Evolutionary conservation across 164 flowering plant species (phyloP).

Genomic region (Stephania cephalantha): DNA sequence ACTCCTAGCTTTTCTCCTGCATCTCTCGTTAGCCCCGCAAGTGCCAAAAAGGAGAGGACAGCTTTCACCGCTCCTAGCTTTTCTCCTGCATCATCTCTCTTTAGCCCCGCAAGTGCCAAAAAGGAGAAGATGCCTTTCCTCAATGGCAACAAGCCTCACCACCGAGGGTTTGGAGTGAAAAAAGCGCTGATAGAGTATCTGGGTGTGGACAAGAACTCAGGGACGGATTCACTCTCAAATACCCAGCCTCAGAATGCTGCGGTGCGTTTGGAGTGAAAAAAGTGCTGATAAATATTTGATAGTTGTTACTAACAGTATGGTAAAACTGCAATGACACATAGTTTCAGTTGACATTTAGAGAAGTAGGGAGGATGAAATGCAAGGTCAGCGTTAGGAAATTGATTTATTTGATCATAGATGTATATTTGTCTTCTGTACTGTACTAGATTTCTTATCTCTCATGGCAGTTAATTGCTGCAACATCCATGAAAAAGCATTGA

Average conservation of each 20-base stretch:
- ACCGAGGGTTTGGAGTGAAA: slow-evolving; percentile 69
- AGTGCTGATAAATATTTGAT: too few species aligned
- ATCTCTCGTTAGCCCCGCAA: slow-evolving; percentile 48
- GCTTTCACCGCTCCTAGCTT: slow-evolving; percentile 47
- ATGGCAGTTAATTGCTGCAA: too few species aligned
- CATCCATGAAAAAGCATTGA: not conserved
- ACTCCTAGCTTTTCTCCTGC: slow-evolving; percentile 64
- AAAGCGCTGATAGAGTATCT: slow-evolving; percentile 73
- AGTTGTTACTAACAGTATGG: not conserved
- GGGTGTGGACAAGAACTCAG: slow-evolving; percentile 42
- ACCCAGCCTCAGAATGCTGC: not conserved
- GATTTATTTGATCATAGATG: not conserved
- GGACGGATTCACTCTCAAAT: slow-evolving; percentile 3
- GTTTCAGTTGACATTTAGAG: not conserved
- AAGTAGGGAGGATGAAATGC: not conserved
- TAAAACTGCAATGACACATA: not conserved
- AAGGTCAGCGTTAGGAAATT: not conserved
- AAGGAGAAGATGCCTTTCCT: slow-evolving; percentile 50
- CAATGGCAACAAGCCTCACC: slow-evolving; percentile 32
- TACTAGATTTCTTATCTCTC: too few species aligned
- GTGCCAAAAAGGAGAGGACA: slow-evolving; percentile 36
- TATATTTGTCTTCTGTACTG: not conserved
- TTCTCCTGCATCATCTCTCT: slow-evolving; percentile 43
- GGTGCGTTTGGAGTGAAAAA: not conserved
- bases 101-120: slow-evolving; percentile 42